A percentile compares a stretch with the other conserved stretches of the same genome.
Evolutionary conservation across 805 yeast species (phyloP).

Genomic region (Zygosaccharomyces kombuchaensis): DNA sequence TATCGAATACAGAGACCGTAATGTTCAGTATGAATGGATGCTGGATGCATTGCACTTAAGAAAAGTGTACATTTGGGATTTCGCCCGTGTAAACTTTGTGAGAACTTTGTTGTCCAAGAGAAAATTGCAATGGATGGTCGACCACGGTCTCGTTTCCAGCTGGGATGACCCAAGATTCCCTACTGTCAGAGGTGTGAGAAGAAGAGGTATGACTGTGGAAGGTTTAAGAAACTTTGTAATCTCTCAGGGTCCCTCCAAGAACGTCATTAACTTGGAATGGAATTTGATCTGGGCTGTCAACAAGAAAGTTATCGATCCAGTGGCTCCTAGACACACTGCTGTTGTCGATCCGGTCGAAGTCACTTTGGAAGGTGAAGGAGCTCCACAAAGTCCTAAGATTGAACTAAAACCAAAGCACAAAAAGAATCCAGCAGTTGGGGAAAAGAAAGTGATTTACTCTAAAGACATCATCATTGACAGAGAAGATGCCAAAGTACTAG

Average conservation of each 20-base stretch:
- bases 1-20: conserved; percentile 97
- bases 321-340: conserved; percentile 94
- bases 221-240: conserved; percentile 91
- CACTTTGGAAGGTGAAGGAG: conserved; percentile 51
- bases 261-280: conserved; percentile 97
- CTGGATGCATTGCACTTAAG: conserved; percentile 74
- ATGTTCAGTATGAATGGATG: conserved; percentile 98
- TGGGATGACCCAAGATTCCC: conserved; percentile 99
- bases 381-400: conserved; percentile 55
- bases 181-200: conserved; percentile 97
- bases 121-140: conserved; percentile 98
- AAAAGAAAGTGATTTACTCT: conserved; percentile 67
- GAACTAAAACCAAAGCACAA: conserved; percentile 91
- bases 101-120: conserved; percentile 95
- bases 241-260: conserved; percentile 96
- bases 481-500: conserved; percentile 71
- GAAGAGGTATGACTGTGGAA: conserved; percentile 99
- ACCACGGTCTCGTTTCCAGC: conserved; percentile 75
- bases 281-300: conserved; percentile 94
- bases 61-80: conserved; percentile 96
- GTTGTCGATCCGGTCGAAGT: conserved; percentile 70
- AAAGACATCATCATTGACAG: conserved; percentile 73
- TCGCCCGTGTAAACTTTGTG: conserved; percentile 93
- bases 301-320: conserved; percentile 94
- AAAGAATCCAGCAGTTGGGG: conserved; percentile 89